Evolutionary conservation across 352 stramenopile species (phyloP).

Genomic region (Aphanomyces cochlioides): DNA sequence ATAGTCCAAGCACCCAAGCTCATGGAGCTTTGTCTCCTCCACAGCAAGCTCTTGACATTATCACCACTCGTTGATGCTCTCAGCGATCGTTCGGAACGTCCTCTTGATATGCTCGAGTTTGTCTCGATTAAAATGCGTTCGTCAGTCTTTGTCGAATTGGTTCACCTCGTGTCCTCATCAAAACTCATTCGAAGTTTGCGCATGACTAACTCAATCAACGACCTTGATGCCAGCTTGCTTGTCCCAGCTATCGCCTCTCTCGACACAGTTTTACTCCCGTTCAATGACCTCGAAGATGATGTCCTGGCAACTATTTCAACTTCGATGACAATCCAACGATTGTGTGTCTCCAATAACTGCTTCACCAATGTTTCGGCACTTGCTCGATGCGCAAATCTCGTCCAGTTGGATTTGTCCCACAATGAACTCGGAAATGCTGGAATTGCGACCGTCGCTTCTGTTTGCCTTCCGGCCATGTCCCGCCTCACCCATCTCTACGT

Average conservation of each 20-base stretch:
- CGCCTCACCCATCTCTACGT: conserved; percentile 1
- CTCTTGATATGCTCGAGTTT: conserved; percentile 16
- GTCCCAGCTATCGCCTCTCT: not conserved
- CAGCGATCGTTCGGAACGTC: not conserved
- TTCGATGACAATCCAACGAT: not conserved
- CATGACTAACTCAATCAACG: conserved; percentile 22
- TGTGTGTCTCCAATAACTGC: conserved; percentile 17
- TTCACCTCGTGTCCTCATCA: not conserved
- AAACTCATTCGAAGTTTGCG: not conserved
- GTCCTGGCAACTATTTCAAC: not conserved
- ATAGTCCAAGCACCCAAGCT: not conserved
- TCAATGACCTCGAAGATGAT: conserved; percentile 22
- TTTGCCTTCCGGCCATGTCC: conserved; percentile 7
- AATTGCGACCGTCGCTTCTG: not conserved
- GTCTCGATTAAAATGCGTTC: conserved; percentile 14
- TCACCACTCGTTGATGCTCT: conserved; percentile 4
- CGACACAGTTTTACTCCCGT: conserved; percentile 20
- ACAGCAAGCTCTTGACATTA: conserved; percentile 17
- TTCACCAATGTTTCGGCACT: conserved; percentile 10
- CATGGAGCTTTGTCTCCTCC: conserved; percentile 18
- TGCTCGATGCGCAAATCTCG: conserved; percentile 1
- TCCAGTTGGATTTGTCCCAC: conserved; percentile 10
- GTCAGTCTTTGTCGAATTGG: conserved; percentile 2
- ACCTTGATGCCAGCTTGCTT: not conserved
- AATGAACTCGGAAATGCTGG: conserved; percentile 14